These are phyloP conservation scores for Aspergillus flavus DNA, from an alignment of 2,329 filamentous ascomycete species.

Conservation along the genomic window DNA sequence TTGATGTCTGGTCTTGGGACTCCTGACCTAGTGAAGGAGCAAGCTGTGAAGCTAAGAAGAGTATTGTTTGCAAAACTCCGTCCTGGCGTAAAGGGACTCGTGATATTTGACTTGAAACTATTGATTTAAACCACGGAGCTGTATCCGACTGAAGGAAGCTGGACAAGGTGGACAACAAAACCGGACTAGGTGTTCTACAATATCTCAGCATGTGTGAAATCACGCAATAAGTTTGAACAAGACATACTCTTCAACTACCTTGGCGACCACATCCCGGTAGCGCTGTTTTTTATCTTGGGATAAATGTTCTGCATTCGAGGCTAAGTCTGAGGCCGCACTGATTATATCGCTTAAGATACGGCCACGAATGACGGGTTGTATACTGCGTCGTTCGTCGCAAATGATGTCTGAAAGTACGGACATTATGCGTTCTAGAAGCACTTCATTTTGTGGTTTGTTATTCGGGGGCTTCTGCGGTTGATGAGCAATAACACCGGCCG, in stretches of 20 bases:
- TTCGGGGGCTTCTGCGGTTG: conserved; percentile 24
- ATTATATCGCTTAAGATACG: conserved; percentile 46
- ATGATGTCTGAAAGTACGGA: conserved; percentile 32
- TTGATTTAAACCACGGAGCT: conserved; percentile 41
- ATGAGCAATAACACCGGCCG: conserved; percentile 45
- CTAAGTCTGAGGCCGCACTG: conserved; percentile 41
- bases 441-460: conserved; percentile 29
- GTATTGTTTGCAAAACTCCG: conserved; percentile 46
- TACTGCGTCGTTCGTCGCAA: conserved; percentile 35
- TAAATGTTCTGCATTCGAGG: conserved; percentile 37
- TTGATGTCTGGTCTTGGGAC: conserved; percentile 30
- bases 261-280: conserved; percentile 30
- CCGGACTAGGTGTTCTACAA: conserved; percentile 38
- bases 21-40: conserved; percentile 42
- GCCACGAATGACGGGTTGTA: conserved; percentile 42
- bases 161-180: conserved; percentile 40
- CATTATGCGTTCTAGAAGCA: conserved; percentile 36
- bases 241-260: conserved; percentile 39
- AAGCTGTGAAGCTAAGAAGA: conserved; percentile 47
- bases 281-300: conserved; percentile 16
- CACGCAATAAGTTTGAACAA: neutral
- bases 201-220: conserved; percentile 18
- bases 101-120: conserved; percentile 41
- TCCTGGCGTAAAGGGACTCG: conserved; percentile 42
- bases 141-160: conserved; percentile 41